A percentile compares a stretch with the other conserved stretches of the same genome.
Conservation (phyloP, 306 rosid species). For the Urtica urens region DNA sequence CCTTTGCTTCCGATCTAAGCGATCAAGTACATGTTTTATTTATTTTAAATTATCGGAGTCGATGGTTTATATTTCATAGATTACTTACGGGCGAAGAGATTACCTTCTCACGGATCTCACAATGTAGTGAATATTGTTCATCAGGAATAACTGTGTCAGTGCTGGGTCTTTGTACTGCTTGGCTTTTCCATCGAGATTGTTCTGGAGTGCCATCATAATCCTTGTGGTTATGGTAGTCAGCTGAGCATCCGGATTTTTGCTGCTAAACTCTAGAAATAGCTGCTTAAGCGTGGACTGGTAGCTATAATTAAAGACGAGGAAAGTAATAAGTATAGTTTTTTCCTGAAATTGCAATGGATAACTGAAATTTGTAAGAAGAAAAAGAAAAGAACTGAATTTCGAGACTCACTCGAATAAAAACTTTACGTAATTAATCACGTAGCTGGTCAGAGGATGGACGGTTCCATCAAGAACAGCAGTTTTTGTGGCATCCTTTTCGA, state of each 20-base stretch:
- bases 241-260: conserved; percentile 54
- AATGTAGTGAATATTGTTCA: conserved; percentile 97
- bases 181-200: conserved; percentile 89
- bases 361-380: background rate
- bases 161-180: conserved; percentile 89
- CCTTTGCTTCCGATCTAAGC: conserved; percentile 98
- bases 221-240: conserved; percentile 67
- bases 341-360: background rate
- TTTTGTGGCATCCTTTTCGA: conserved; percentile 91
- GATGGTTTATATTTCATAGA: too few relatives aligned
- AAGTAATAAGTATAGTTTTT: background rate
- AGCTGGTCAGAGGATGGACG: conserved; percentile 95
- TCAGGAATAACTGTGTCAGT: conserved; percentile 80
- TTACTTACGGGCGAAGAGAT: too few relatives aligned
- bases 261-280: conserved; percentile 69
- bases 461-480: conserved; percentile 92
- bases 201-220: conserved; percentile 93
- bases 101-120: conserved; percentile 98
- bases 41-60: too few relatives aligned
- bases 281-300: conserved; percentile 73
- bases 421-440: conserved; percentile 87
- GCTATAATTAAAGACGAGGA: conserved; percentile 20
- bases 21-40: conserved; percentile 7
- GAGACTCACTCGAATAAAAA: conserved; percentile 82
- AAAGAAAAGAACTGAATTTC: conserved; percentile 6